Evolutionary conservation across 805 yeast genomes (phyloP).

Genomic region (Candida awuae): DNA sequence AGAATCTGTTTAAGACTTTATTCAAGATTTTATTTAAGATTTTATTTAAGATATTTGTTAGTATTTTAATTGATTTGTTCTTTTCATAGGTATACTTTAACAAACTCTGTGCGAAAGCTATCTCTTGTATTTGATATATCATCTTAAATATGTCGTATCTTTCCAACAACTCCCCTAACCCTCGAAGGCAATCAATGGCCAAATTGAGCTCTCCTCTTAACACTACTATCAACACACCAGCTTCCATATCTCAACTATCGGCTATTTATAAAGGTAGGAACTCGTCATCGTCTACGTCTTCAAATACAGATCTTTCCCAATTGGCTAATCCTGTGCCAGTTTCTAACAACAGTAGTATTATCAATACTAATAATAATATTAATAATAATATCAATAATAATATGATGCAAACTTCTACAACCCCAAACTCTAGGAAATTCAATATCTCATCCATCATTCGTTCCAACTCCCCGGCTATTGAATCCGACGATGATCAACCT

Average conservation of each 20-base stretch:
- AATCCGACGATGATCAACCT: slow-evolving; percentile 11
- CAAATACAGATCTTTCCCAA: background rate
- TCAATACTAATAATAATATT: background rate
- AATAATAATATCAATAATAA: slow-evolving; percentile 4
- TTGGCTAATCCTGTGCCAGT: too few relatives aligned
- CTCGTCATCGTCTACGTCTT: slow-evolving; percentile 20
- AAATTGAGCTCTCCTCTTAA: slow-evolving; percentile 25
- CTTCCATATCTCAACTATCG: slow-evolving; percentile 6
- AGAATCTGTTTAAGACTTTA: too few relatives aligned
- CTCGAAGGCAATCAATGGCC: slow-evolving; percentile 28
- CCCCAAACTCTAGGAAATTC: slow-evolving; percentile 6
- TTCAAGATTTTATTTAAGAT: too few relatives aligned
- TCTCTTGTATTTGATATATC: too few relatives aligned
- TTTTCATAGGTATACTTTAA: too few relatives aligned
- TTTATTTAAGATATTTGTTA: too few relatives aligned
- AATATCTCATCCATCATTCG: background rate
- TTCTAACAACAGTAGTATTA: too few relatives aligned
- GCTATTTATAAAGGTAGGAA: slow-evolving; percentile 12
- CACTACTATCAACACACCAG: slow-evolving; percentile 15
- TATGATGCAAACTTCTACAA: background rate
- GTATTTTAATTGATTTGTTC: too few relatives aligned
- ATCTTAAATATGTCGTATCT: too few relatives aligned
- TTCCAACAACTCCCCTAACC: background rate
- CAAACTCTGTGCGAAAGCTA: too few relatives aligned
- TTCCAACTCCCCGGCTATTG: slow-evolving; percentile 18